Conservation (phyloP, 2,329 filamentous ascomycete species). For the Curvularia eragrostidis region DNA sequence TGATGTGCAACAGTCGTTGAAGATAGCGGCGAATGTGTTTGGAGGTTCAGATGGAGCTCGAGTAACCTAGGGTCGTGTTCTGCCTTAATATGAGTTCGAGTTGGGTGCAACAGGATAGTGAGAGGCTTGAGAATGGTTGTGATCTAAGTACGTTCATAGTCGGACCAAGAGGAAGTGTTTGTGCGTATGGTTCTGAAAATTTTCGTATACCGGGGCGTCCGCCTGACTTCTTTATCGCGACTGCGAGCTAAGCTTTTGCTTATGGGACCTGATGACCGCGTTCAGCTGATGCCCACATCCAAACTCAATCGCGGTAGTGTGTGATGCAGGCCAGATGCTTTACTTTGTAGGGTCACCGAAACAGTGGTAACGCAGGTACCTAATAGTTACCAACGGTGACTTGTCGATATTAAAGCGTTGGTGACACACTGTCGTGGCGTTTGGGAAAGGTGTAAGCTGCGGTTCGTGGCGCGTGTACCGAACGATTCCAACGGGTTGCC, state of each 20-base stretch:
- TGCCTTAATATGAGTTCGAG: neutral
- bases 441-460: conserved; percentile 20
- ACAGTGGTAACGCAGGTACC: neutral
- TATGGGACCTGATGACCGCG: neutral
- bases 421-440: conserved; percentile 16
- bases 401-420: neutral
- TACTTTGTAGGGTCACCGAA: neutral
- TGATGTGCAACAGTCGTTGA: neutral
- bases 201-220: neutral
- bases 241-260: conserved; percentile 12
- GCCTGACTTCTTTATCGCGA: conserved; percentile 20
- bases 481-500: conserved; percentile 14
- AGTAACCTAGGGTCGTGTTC: neutral
- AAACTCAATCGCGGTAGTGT: conserved; percentile 11
- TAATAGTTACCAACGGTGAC: conserved; percentile 2
- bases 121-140: neutral
- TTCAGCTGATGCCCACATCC: conserved; percentile 8
- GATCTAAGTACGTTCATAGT: neutral
- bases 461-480: conserved; percentile 5
- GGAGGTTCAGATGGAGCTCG: too few species aligned
- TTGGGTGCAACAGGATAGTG: neutral
- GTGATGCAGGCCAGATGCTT: conserved; percentile 14
- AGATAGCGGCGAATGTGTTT: neutral
- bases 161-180: neutral
- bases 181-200: neutral